phyloP scores from a whole-genome alignment of 2,329 filamentous ascomycete genomes.

The Neopestalotiopsis sp. region DNA sequence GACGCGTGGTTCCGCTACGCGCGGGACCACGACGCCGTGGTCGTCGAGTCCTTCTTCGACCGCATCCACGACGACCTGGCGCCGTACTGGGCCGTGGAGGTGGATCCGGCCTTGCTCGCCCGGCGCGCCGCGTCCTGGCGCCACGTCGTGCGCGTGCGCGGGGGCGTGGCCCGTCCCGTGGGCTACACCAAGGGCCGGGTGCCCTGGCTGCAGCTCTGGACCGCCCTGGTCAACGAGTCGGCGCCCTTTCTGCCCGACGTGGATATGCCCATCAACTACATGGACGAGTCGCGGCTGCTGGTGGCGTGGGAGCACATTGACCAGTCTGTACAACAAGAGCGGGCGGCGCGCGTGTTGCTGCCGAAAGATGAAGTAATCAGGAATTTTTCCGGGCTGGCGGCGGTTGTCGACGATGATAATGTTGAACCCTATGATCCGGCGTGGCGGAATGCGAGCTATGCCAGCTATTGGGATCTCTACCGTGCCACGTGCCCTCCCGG shows the following conservation, averaged over 20 bases:
- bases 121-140: conserved; percentile 48
- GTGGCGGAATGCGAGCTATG: conserved; percentile 37
- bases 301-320: conserved; percentile 58
- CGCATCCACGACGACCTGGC: conserved; percentile 67
- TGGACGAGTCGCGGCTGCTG: conserved; percentile 59
- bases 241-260: conserved; percentile 57
- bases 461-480: conserved; percentile 55
- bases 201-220: conserved; percentile 55
- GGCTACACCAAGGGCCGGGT: conserved; percentile 48
- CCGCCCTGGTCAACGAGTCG: conserved; percentile 55
- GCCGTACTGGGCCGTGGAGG: conserved; percentile 64
- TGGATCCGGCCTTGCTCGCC: conserved; percentile 48
- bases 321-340: conserved; percentile 47
- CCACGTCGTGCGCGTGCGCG: conserved; percentile 54
- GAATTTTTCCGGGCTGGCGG: conserved; percentile 36
- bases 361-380: conserved; percentile 46
- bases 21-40: conserved; percentile 53
- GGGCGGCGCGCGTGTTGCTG: conserved; percentile 40
- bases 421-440: conserved; percentile 36
- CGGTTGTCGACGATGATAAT: conserved; percentile 24
- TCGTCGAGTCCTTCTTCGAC: conserved; percentile 69
- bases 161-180: conserved; percentile 45
- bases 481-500: conserved; percentile 55
- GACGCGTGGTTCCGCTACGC: conserved; percentile 65
- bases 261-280: conserved; percentile 58